A percentile compares a stretch with the other conserved stretches of the same genome.
phyloP scores from a whole-genome alignment of 768 basidiomycete species.

The Leucocoprinus leucothites region DNA sequence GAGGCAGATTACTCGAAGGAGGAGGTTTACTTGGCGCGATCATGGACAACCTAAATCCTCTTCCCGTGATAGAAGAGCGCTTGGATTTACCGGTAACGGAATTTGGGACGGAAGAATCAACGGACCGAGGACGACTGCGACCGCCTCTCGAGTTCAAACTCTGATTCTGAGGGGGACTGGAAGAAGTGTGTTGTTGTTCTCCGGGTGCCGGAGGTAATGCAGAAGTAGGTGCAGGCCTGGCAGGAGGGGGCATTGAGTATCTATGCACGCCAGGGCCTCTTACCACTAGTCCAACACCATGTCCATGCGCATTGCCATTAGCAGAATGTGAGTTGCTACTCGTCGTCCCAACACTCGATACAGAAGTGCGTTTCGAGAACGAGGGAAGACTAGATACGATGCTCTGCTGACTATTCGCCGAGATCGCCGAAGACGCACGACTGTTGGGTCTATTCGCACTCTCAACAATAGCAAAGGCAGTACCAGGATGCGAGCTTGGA shows the following conservation, averaged over 20 bases:
- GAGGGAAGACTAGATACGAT: constrained; percentile 42
- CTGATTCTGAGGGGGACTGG: neutral
- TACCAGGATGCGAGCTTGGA: neutral
- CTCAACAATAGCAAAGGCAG: constrained; percentile 18
- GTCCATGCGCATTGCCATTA: constrained; percentile 10
- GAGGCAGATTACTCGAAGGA: constrained; percentile 57
- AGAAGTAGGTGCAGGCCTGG: constrained; percentile 66
- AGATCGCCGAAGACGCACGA: constrained; percentile 33
- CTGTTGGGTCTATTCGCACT: constrained; percentile 33
- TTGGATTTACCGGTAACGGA: constrained; percentile 28
- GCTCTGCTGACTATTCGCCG: constrained; percentile 39
- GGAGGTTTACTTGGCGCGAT: constrained; percentile 59
- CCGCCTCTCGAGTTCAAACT: neutral
- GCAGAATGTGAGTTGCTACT: constrained; percentile 22
- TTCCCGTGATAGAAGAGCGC: constrained; percentile 55
- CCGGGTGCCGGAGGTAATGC: constrained; percentile 68
- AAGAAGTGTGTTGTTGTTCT: constrained; percentile 18
- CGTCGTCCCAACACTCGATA: constrained; percentile 42
- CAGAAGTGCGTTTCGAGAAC: constrained; percentile 52
- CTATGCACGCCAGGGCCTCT: constrained; percentile 35
- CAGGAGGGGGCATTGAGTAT: constrained; percentile 66
- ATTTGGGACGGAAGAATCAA: constrained; percentile 13
- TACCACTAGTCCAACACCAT: neutral
- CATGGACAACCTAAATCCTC: constrained; percentile 56
- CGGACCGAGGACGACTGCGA: constrained; percentile 16